Base-by-base conservation (phyloP, 2,329 filamentous ascomycete species). In the Ciborinia camelliae region DNA sequence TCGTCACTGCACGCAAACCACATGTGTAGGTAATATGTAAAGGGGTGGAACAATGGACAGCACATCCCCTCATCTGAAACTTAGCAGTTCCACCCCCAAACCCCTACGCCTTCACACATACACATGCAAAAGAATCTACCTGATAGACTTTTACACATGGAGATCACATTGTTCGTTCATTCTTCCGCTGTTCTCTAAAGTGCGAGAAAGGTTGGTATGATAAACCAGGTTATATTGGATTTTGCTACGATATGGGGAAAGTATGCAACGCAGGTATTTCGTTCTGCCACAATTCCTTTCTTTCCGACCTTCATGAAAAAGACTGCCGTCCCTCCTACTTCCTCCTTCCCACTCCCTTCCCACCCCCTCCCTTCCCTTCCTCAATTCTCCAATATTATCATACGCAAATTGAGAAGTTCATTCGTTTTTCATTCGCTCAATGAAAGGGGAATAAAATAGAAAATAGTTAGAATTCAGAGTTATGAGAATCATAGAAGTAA, bases 401-500 rank as follows among this genome's bases (percentile, higher is more conserved):
- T 45, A 45, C 28, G 57, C 15, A 62, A 35, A 54, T 41, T 45
- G n/a, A 30, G 52, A 43, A 37, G 51, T 12, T 47, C 50, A 35
- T 32, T 47, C 54, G 39, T 58, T 43, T 35, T 58, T 54, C 39
- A 62, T 62, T 62, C 39, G 50, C 50, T 62, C 50, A 55, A 55
- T 45, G 51, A 35, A 35, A 53, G 47, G 41, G 26, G 28, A 47
- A 43, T 30, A 55, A 55, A 55, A 28, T 20, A 62, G 41, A 14
- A 60, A 60, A 60, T n/a, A 37, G 15, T 35, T 35, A 20, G 15
- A 60, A 53, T n/a, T 26, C 35, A 50, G 43, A 68, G 66, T 68
- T 39, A 65, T 51, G 57, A 63, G 37, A 54, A 47, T 57, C 54
- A 28, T 39, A 20, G 37, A 65, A 62, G 55, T 23, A 65, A 50